Evolutionary conservation across 78 protist genomes (phyloP).

Genomic region (Guillardia theta): DNA sequence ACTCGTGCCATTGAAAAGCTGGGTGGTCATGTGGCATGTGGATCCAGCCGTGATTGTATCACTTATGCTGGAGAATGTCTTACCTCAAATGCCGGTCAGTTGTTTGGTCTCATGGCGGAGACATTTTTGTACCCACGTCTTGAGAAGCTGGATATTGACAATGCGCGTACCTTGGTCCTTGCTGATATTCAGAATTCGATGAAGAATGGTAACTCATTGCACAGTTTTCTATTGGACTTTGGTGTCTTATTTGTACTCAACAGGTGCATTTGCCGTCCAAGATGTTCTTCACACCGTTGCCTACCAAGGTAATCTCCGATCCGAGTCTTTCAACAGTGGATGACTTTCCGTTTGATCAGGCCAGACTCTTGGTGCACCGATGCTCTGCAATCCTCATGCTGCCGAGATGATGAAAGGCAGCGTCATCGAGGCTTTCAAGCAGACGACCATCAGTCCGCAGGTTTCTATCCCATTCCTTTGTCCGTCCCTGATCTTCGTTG

Average conservation of each 20-base stretch:
- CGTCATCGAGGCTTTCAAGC: not conserved
- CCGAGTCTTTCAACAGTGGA: too few relatives aligned
- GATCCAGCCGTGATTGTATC: not conserved
- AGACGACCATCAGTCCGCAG: too few relatives aligned
- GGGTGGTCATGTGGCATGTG: not conserved
- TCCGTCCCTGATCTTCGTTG: too few relatives aligned
- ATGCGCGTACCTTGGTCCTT: not conserved
- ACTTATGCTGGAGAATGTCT: conserved; percentile 21
- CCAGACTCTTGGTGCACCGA: conserved; percentile 18
- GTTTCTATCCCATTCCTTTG: too few relatives aligned
- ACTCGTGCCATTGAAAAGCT: conserved; percentile 24
- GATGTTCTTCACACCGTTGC: not conserved
- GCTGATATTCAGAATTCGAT: not conserved
- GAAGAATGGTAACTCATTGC: not conserved
- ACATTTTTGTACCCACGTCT: not conserved
- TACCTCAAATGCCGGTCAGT: not conserved
- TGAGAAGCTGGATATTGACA: conserved; percentile 6
- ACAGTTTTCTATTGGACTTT: too few relatives aligned
- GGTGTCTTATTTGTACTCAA: not conserved
- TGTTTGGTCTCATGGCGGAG: conserved; percentile 24
- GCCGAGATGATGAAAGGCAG: not conserved
- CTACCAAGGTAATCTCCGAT: not conserved
- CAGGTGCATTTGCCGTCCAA: not conserved
- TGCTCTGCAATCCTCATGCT: not conserved
- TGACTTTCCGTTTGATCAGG: too few relatives aligned